phyloP scores from a whole-genome alignment of 352 stramenopile species.

The Globisporangium takayamanum region DNA sequence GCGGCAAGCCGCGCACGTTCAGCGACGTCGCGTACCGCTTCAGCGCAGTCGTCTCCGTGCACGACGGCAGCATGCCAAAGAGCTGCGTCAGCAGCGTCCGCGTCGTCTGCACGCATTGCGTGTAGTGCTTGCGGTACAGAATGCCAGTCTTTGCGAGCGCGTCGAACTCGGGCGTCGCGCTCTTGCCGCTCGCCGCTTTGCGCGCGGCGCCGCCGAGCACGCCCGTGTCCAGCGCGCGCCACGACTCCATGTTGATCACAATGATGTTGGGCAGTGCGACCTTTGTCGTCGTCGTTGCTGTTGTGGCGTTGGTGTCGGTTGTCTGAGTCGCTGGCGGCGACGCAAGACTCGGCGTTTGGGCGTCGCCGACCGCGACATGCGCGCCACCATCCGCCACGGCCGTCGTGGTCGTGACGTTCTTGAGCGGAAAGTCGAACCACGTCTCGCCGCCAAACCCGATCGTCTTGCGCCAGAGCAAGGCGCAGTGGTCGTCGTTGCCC shows the following conservation, averaged over 20 bases:
- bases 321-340: neutral
- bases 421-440: constrained; percentile 40
- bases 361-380: neutral
- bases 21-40: constrained; percentile 51
- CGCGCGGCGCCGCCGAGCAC: constrained; percentile 49
- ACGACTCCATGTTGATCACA: constrained; percentile 72
- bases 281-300: constrained; percentile 1
- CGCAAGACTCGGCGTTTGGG: neutral
- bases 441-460: constrained; percentile 44
- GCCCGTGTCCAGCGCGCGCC: constrained; percentile 54
- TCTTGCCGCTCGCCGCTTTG: constrained; percentile 33
- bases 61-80: constrained; percentile 66
- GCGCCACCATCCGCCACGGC: constrained; percentile 3
- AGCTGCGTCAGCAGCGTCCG: constrained; percentile 64
- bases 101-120: constrained; percentile 57
- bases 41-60: constrained; percentile 55
- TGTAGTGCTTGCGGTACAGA: constrained; percentile 67
- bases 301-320: neutral
- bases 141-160: constrained; percentile 42
- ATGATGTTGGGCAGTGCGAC: constrained; percentile 50
- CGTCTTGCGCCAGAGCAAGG: constrained; percentile 60
- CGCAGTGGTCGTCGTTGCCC: constrained; percentile 58
- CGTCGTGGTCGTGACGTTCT: constrained; percentile 19
- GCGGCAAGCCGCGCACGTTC: constrained; percentile 43
- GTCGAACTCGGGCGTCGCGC: constrained; percentile 55